Conservation (phyloP, 2,329 filamentous ascomycete species). For the Fusarium continuum region DNA sequence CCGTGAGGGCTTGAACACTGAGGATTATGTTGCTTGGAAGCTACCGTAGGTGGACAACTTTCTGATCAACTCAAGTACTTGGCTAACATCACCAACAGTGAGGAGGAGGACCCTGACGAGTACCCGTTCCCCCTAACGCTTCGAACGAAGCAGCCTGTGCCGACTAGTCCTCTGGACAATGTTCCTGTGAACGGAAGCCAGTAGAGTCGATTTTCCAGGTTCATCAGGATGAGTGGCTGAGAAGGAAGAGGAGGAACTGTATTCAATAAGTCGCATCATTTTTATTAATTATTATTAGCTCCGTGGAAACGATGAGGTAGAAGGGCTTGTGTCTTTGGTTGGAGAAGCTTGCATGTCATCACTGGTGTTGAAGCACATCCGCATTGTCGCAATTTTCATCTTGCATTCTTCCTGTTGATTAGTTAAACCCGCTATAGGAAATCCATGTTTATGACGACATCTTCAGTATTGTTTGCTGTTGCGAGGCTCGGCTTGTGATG, state of each 20-base stretch:
- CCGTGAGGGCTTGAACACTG: constrained; percentile 89
- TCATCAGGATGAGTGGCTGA: background rate
- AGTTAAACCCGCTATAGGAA: constrained; percentile 21
- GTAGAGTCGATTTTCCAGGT: constrained; percentile 20
- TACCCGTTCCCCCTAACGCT: constrained; percentile 69
- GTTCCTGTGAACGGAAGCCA: constrained; percentile 40
- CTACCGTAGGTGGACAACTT: constrained; percentile 79
- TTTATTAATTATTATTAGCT: constrained; percentile 32
- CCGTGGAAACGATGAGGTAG: background rate
- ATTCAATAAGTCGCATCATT: constrained; percentile 18
- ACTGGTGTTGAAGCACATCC: constrained; percentile 34
- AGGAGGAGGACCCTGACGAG: constrained; percentile 90
- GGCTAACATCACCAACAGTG: constrained; percentile 60
- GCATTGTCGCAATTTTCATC: constrained; percentile 32
- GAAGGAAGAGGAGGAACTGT: constrained; percentile 21
- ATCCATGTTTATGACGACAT: constrained; percentile 21
- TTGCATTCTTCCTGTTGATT: constrained; percentile 32
- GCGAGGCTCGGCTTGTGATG: background rate
- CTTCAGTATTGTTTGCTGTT: background rate
- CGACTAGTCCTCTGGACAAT: constrained; percentile 38
- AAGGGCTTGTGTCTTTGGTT: background rate
- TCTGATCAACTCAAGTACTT: background rate
- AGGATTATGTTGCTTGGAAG: constrained; percentile 99
- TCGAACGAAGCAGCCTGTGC: constrained; percentile 58
- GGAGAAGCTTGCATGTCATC: constrained; percentile 36